Conservation (phyloP, 352 stramenopile genomes). For the Phytophthora melonis region DNA sequence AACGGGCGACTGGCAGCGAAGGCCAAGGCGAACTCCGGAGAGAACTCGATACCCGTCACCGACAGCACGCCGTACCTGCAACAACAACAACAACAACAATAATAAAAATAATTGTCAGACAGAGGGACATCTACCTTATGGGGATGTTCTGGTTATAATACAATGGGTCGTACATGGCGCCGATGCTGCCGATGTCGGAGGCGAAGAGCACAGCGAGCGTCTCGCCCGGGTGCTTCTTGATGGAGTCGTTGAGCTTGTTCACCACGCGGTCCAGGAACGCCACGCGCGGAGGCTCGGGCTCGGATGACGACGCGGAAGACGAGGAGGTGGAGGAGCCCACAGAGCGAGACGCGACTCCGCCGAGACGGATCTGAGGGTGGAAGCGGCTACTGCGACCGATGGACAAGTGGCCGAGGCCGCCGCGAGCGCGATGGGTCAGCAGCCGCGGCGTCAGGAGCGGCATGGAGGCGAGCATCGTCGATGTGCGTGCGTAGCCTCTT, state of each 20-base stretch:
- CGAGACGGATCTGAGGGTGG: constrained; percentile 8
- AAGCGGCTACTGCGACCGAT: background rate
- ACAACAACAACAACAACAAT: background rate
- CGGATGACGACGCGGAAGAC: constrained; percentile 4
- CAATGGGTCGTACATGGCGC: constrained; percentile 60
- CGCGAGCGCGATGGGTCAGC: constrained; percentile 10
- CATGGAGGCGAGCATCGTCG: constrained; percentile 15
- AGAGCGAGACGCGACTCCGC: constrained; percentile 5
- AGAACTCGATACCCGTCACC: constrained; percentile 73
- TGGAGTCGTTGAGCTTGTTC: constrained; percentile 78
- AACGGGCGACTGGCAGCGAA: constrained; percentile 88
- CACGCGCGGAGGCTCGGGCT: constrained; percentile 6
- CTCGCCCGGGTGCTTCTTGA: constrained; percentile 76
- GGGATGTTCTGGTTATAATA: too few relatives aligned
- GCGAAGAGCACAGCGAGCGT: constrained; percentile 82
- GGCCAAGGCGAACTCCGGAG: constrained; percentile 86
- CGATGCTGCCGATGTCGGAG: constrained; percentile 86
- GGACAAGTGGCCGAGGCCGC: constrained; percentile 5
- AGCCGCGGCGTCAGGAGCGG: constrained; percentile 3
- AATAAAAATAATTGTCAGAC: too few relatives aligned
- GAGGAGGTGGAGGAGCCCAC: constrained; percentile 10
- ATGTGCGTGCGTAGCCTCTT: background rate
- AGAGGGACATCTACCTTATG: too few relatives aligned
- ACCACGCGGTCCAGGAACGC: constrained; percentile 76
- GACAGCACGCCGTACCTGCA: constrained; percentile 53